phyloP scores from a whole-genome alignment of 2,329 filamentous ascomycete genomes.

The Neofusicoccum sp. region DNA sequence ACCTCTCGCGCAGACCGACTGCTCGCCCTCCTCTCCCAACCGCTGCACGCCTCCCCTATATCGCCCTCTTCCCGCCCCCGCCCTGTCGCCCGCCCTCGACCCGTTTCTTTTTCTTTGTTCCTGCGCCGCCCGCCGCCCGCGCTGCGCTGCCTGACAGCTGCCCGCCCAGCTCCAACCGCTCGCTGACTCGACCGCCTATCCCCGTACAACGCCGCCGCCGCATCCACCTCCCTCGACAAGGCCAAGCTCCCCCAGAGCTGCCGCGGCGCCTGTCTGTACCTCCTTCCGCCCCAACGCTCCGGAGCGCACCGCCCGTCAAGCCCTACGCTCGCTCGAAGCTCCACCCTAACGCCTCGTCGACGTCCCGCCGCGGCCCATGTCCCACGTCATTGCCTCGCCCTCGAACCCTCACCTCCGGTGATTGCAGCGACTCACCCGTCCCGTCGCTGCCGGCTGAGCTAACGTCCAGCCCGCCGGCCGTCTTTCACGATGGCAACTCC shows the following conservation, averaged over 20 bases:
- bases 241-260: not conserved
- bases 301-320: constrained; percentile 2
- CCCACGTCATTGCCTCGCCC: constrained; percentile 14
- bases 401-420: constrained; percentile 21
- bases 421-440: constrained; percentile 13
- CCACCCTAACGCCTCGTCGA: not conserved
- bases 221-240: constrained; percentile 9
- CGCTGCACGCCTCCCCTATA: constrained; percentile 9
- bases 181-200: constrained; percentile 16
- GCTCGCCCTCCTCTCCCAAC: constrained; percentile 11
- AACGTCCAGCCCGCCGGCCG: constrained; percentile 7
- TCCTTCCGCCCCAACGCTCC: constrained; percentile 3
- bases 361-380: constrained; percentile 19
- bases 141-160: constrained; percentile 5
- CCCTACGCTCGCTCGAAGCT: constrained; percentile 11
- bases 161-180: constrained; percentile 15
- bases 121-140: constrained; percentile 5
- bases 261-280: not conserved
- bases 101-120: constrained; percentile 21
- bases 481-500: constrained; percentile 18
- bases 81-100: not conserved
- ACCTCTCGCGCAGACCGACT: constrained; percentile 16
- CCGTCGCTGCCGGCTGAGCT: constrained; percentile 16
- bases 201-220: constrained; percentile 11
- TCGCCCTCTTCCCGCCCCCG: not conserved